A percentile compares a stretch with the other conserved stretches of the same genome.
phyloP scores from a whole-genome alignment of 768 basidiomycete genomes.

The Tubosaeta sp. region DNA sequence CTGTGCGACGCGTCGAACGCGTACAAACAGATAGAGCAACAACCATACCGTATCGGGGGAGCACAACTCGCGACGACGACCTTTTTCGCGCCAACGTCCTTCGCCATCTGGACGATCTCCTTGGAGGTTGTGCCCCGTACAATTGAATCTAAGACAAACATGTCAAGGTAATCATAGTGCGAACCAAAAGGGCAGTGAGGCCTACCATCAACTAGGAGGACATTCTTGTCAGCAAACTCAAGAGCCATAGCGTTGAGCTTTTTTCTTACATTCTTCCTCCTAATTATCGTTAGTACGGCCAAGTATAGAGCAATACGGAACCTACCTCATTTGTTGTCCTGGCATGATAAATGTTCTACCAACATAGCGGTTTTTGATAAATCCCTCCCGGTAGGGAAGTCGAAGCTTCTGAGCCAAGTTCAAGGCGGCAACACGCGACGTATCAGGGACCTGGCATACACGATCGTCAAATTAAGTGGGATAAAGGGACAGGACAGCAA shows the following conservation, averaged over 20 bases:
- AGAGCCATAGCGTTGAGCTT: conserved; percentile 99
- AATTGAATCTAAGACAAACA: conserved; percentile 72
- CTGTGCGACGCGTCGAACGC: conserved; percentile 33
- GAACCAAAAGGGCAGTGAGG: not conserved
- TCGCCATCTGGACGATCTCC: conserved; percentile 99
- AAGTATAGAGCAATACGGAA: not conserved
- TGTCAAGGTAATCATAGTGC: not conserved
- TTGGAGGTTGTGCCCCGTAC: conserved; percentile 98
- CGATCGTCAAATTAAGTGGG: not conserved
- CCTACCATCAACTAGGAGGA: conserved; percentile 92
- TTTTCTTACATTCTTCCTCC: conserved; percentile 88
- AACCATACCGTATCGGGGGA: conserved; percentile 80
- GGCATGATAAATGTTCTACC: conserved; percentile 99
- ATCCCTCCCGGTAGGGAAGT: conserved; percentile 95
- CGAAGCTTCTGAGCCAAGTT: conserved; percentile 88
- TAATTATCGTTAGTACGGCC: conserved; percentile 26
- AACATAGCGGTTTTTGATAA: conserved; percentile 98
- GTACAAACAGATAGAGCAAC: not conserved
- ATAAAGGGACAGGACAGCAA: not conserved
- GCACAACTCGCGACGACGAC: conserved; percentile 97
- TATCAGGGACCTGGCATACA: conserved; percentile 77
- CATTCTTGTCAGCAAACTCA: conserved; percentile 89
- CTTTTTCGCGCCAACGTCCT: conserved; percentile 95
- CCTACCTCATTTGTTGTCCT: conserved; percentile 88
- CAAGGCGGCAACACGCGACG: conserved; percentile 91